phyloP scores from a whole-genome alignment of 2,329 filamentous ascomycete species.

The Penicillium sp. region DNA sequence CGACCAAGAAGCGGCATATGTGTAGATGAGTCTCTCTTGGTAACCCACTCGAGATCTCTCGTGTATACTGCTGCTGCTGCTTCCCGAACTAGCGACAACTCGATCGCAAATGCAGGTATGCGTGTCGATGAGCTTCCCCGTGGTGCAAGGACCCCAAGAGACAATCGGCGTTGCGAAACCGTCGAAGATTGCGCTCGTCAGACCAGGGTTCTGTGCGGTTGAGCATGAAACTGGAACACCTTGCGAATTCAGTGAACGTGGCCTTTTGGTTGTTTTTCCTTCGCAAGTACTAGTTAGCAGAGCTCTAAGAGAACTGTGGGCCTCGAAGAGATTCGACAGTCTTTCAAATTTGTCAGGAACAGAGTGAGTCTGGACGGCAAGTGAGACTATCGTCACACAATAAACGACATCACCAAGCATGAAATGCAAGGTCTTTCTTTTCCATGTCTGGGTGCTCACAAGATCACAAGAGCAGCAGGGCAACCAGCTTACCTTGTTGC shows the following conservation, averaged over 20 bases:
- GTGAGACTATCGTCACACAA: not conserved
- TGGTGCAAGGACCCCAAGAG: conserved; percentile 4
- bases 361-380: not conserved
- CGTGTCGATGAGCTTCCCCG: not conserved
- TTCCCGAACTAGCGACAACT: conserved; percentile 1
- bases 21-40: not conserved
- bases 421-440: not conserved
- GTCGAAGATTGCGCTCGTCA: conserved; percentile 15
- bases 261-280: not conserved
- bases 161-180: conserved; percentile 16
- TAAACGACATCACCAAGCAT: conserved; percentile 3
- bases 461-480: conserved; percentile 4
- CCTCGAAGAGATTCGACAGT: not conserved
- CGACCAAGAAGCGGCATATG: conserved; percentile 37
- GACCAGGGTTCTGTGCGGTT: conserved; percentile 12
- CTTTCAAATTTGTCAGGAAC: not conserved
- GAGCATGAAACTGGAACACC: conserved; percentile 10
- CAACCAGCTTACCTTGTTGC: conserved; percentile 5
- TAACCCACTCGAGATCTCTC: not conserved
- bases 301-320: not conserved
- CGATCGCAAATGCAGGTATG: conserved; percentile 3
- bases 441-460: not conserved
- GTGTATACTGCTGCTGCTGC: not conserved
- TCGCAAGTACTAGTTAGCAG: not conserved
- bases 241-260: not conserved